Evolutionary conservation across 2,329 filamentous ascomycete genomes (phyloP), one percentile per base, ranked within the genome.

Genomic region (Penicillium glabrum): DNA sequence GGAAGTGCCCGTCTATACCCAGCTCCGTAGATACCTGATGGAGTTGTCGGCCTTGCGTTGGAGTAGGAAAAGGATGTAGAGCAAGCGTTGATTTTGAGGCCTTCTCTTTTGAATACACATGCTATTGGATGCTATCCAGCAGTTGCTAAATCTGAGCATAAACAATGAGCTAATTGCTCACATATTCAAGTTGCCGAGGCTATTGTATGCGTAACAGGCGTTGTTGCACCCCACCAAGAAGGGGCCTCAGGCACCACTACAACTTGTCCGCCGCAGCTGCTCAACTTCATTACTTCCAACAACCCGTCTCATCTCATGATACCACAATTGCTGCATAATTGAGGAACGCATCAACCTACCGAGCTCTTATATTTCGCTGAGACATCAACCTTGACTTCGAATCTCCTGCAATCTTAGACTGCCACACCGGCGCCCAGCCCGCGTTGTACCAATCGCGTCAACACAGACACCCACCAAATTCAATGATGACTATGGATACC

Each of bases 401-500:
- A 19, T 23, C 10, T 7, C 19, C 19, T 23, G 19, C 39, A 41
- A 24, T 13, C 29, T 26, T 35, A 48, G 5, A 7, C 26, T 24
- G 3, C 14, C 21, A 10, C 33, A 16, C 47, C 35, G 19, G 23
- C 14, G 24, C 8, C 26, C 47, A 13, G 35, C 47, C 21, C 35
- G 21, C 5, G 10, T 10, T 21, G 13, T 24, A 29, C 8, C 47
- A 29, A 41, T 14, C 23, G 5, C 23, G 19, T 13, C 26, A 37
- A 19, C 13, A 39, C 29, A 35, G 37, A 21, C 29, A 10, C 7
- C 46, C 29, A 21, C 14, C 46, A 14, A 48, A 24, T 6, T 29
- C 37, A 23, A 44, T 19, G 5, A 53, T 53, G 50, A 64, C 58
- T 54, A 77, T 79, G 75, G 69, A 76, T 37, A 68, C 72, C 46